Base-by-base conservation (phyloP, 2,329 filamentous ascomycete genomes). In the Alternaria sp. region DNA sequence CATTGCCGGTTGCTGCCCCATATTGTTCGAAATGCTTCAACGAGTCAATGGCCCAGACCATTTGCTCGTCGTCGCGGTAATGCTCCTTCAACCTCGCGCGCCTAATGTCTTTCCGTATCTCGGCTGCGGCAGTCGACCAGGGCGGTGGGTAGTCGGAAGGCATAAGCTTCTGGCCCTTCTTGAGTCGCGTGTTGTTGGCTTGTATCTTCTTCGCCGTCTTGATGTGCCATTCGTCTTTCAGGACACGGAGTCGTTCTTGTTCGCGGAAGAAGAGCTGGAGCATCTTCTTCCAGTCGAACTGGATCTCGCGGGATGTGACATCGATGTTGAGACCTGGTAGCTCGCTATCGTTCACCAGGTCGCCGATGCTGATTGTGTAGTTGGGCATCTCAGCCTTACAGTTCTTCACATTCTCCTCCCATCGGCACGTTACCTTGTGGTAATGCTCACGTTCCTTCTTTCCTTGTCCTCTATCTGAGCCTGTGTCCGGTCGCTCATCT, bases 191-290 rank as follows among this genome's bases (percentile, higher is more conserved):
- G 10, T 65, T 60, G 33, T 67, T 69, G 5, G 26, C 24, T 24
- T 61, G 41, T 0, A 69, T 54, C 21, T 48, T 57, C 24, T 52
- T 54, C 3, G 56, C 42, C 5, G 57, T 59, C 8, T 63, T 24
- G 13, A 49, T 23, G 9, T 63, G 50, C 61, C 61, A 69, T 8
- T 31, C 29, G 21, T 46, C 26, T 36, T 60, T 62, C 28, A 71
- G 34, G 8, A 29, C 34, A 2, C 46, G 49, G 1, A 71, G 44
- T 2, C 65, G 58, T 24, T 56, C 60, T 26, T 73, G 63, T 48
- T 77, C 73, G n/a, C 73, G 63, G 58, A 74, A 77, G 44, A 77
- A 73, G 14, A 66, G 60, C 3, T 64, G 48, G 10, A 74, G 63
- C 70, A 72, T 72, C 3, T 53, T 54, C 7, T 67, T 61, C 74